phyloP scores from a whole-genome alignment of 2,329 filamentous ascomycete species.

The Nannizziopsis arthrosporioides region DNA sequence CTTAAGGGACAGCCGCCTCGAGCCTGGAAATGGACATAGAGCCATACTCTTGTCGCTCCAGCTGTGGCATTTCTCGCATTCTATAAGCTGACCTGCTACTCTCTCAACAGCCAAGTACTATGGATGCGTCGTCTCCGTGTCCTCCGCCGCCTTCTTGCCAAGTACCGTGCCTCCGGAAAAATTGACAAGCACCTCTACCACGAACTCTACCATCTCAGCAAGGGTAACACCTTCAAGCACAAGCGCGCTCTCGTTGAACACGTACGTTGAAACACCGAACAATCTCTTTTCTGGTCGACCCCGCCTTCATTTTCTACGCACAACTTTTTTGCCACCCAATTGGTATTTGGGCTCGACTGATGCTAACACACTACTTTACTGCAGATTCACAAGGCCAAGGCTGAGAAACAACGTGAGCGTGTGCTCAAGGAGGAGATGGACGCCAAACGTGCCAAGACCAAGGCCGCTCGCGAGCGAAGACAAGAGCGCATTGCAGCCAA shows the following conservation, averaged over 20 bases:
- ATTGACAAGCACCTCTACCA: conserved; percentile 99
- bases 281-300: neutral
- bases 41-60: neutral
- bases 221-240: conserved; percentile 99
- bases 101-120: conserved; percentile 67
- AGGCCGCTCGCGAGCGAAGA: conserved; percentile 98
- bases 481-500: conserved; percentile 82
- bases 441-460: conserved; percentile 99
- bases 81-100: neutral
- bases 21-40: neutral
- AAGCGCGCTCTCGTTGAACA: conserved; percentile 99
- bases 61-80: conserved; percentile 25
- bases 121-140: conserved; percentile 99
- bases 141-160: conserved; percentile 96
- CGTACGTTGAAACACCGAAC: conserved; percentile 69
- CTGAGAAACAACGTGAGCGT: conserved; percentile 94
- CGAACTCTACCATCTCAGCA: conserved; percentile 99
- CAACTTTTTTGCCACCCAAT: neutral
- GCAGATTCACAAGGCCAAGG: conserved; percentile 99
- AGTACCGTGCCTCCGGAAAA: conserved; percentile 99
- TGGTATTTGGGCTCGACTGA: conserved; percentile 1
- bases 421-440: conserved; percentile 99
- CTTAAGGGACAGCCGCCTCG: no score
- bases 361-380: conserved; percentile 10
- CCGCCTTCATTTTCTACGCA: neutral